Conservation (phyloP, 768 basidiomycete genomes). For the Lentinula detonsa region DNA sequence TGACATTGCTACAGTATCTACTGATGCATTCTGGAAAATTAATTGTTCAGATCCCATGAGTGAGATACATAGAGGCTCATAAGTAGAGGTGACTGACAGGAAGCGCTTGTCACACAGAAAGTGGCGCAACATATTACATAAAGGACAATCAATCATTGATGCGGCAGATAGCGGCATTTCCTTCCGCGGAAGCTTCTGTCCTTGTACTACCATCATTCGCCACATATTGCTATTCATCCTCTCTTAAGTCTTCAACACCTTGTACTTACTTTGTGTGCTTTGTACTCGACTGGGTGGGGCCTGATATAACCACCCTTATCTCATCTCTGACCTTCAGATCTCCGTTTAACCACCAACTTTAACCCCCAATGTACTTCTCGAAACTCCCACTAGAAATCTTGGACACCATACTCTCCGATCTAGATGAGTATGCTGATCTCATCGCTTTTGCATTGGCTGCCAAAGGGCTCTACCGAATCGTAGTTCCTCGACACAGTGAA, state of each 20-base stretch:
- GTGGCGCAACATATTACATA: too few relatives aligned
- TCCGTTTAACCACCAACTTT: neutral
- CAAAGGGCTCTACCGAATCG: conserved; percentile 26
- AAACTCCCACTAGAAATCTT: conserved; percentile 8
- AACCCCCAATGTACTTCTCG: neutral
- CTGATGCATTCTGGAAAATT: too few relatives aligned
- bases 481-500: conserved; percentile 43
- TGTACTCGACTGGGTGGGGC: neutral
- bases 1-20: too few relatives aligned
- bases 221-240: neutral
- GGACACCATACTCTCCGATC: conserved; percentile 24
- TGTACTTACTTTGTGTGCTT: neutral
- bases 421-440: conserved; percentile 35
- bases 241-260: neutral
- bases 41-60: too few relatives aligned
- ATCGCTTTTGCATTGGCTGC: conserved; percentile 39
- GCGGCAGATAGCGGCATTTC: neutral
- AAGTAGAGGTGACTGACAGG: too few relatives aligned
- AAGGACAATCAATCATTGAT: too few relatives aligned
- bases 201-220: neutral
- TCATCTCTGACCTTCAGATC: too few relatives aligned
- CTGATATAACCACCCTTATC: neutral
- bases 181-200: conserved; percentile 1
- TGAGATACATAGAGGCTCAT: too few relatives aligned
- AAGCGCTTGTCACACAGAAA: too few relatives aligned